Percentiles rank a stretch among this genome's conserved stretches.
These are phyloP conservation scores for Lophium mytilinum DNA, from an alignment of 495 filamentous ascomycete genomes.

Conservation along the genomic window DNA sequence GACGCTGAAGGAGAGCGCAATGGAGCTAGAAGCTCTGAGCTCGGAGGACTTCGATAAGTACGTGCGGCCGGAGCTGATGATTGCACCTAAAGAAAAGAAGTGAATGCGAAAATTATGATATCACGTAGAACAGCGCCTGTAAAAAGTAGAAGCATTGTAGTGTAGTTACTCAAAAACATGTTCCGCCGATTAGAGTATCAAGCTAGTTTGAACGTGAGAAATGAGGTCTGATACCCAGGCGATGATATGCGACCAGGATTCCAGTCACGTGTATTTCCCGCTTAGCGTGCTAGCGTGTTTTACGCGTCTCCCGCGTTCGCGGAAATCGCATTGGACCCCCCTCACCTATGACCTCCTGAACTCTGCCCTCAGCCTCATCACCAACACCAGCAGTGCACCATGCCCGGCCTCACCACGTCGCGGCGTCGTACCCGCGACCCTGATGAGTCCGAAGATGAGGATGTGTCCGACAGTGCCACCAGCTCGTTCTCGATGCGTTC, in stretches of 20 bases:
- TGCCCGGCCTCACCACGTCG: slow-evolving; percentile 9
- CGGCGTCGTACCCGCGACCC: slow-evolving; percentile 1
- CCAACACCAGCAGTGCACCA: background rate
- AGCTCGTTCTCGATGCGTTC: slow-evolving; percentile 2
- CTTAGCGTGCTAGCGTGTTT: background rate
- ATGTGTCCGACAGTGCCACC: background rate
- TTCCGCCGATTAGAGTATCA: too few species aligned
- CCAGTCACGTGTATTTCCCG: background rate
- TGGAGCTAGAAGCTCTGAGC: slow-evolving; percentile 86
- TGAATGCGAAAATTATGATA: slow-evolving; percentile 8
- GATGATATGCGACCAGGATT: too few species aligned
- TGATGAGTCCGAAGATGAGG: slow-evolving; percentile 16
- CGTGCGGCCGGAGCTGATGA: slow-evolving; percentile 95
- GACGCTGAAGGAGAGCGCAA: slow-evolving; percentile 84
- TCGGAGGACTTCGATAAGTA: slow-evolving; percentile 85
- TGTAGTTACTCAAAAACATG: background rate
- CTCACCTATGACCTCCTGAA: background rate
- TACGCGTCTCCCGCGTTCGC: too few species aligned
- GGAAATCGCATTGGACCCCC: background rate
- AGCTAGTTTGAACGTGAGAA: too few species aligned
- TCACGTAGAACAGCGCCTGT: background rate
- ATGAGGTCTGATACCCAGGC: too few species aligned
- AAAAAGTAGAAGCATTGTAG: background rate
- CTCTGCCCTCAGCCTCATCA: background rate
- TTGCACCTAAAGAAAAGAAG: slow-evolving; percentile 61